Evolutionary conservation across 495 filamentous ascomycete genomes (phyloP), one percentile per base, ranked within the genome.

Genomic region (Penicillium cataractarum): DNA sequence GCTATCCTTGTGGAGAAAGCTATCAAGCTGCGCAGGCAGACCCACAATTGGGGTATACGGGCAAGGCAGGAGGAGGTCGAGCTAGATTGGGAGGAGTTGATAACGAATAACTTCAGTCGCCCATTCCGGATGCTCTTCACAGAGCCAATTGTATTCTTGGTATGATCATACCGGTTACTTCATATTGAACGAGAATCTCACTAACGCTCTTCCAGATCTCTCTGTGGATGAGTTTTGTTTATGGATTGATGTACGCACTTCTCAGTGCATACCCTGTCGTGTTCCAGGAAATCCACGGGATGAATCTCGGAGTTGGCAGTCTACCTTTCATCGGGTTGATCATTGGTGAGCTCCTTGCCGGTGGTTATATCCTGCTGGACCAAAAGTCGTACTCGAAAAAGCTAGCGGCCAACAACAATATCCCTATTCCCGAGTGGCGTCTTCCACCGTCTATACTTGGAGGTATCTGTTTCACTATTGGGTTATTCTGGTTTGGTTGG

Each of bases 401-500:
- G 37, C 53, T 76, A n/a, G 40, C 49, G 5, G 71, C 64, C 26
- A 73, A 77, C 49, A 71, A 73, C 59, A 69, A 77, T 33, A 65
- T 78, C 6, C 73, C 71, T 10, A 58, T 77, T 33, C 71, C 73
- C 0, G 73, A 79, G 60, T 80, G 76, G 77, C 58, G 74, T 54
- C 66, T 76, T 0, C 74, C 74, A 0, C 78, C 78, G 17, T 76
- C 84, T 35, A 80, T 86, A 21, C 52, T 83, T 4, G 86, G 84
- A 0, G 78, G 75, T 9, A 50, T 78, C 2, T 70, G 79, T 49
- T 78, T 87, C 42, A 82, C 83, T 3, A 67, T 81, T 39, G 84
- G 84, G 0, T 65, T 86, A 0, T 87, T 87, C 72, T 84, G 81
- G 78, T 77, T 70, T 50, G 76, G 74, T n/a, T 77, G 74, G 76